Base-by-base conservation (phyloP, 352 stramenopile species). In the Blastocystis hominis region DNA sequence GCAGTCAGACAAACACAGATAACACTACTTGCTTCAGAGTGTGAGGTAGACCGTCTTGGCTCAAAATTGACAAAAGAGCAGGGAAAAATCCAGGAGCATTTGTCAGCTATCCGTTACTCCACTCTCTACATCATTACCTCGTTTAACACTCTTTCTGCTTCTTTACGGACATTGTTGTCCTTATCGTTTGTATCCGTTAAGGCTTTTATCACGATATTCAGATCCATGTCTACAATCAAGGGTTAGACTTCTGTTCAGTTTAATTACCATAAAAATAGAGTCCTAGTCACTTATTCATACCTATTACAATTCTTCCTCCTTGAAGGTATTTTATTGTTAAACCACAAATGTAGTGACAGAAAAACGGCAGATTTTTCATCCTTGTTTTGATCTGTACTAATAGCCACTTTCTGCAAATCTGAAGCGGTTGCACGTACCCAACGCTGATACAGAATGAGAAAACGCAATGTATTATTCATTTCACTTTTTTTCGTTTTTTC, bases 161-260 rank as follows among this genome's bases (percentile, higher is more conserved):
- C 42, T 13, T 47, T 53, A 68, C 72, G 72, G 4, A 50, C 46
- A n/a, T 15, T 34, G 56, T 84, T 61, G 46, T 84, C 46, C 50
- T 44, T 84, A 30, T 84, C 54, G 40, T 61, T 59, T 84, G 72
- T 84, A 53, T 46, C 72, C 15, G 17, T 84, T 34, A 84, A 68
- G 7, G 68, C 72, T 34, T 84, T n/a, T 13, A 84, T 47, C 10
- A 84, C n/a, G 9, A 53, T 84, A 20, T 84, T 44, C 7, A 84
- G 44, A 66, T 84, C 55, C 72, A 84, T 84, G n/a, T 34, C 72
- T 84, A 84, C 10, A 54, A 3, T n/a, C 50, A 1, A 59, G 50
- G 10, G 50, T 59, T 59, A 59, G 50, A n/a, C 1, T 59, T 59
- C 13, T 59, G 24, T 30, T 30, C 24, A 30, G 24, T 30, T 30